Conservation (phyloP, 1,284 basidiomycete species). For the Irpex rosettiformis region DNA sequence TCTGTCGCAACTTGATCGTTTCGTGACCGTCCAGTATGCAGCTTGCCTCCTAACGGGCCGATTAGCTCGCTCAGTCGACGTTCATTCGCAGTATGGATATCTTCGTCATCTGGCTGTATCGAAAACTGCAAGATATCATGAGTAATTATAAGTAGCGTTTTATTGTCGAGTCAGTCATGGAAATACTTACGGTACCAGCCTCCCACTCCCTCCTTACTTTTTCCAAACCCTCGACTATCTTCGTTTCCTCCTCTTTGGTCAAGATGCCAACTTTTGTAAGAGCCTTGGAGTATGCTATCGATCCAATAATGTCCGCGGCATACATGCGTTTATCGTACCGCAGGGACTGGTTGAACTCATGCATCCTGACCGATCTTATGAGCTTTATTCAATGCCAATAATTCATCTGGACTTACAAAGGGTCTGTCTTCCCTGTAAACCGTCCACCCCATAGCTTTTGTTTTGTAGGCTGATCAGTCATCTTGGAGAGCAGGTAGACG, state of each 20-base stretch:
- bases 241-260: conserved; percentile 67
- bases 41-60: conserved; percentile 85
- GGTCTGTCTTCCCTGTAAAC: conserved; percentile 87
- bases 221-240: conserved; percentile 79
- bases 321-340: conserved; percentile 95
- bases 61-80: conserved; percentile 92
- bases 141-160: too few species aligned
- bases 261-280: conserved; percentile 80
- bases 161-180: conserved; percentile 23
- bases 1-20: conserved; percentile 99
- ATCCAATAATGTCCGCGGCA: conserved; percentile 88
- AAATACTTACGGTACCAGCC: conserved; percentile 48
- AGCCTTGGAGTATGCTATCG: conserved; percentile 93
- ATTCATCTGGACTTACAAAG: conserved; percentile 52
- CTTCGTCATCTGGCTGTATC: conserved; percentile 84
- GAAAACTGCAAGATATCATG: too few species aligned
- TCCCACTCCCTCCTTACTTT: conserved; percentile 86
- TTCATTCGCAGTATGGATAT: conserved; percentile 99
- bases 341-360: conserved; percentile 93
- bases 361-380: conserved; percentile 63
- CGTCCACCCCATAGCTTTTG: conserved; percentile 88
- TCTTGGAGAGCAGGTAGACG: too few species aligned
- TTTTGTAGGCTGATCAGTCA: conserved; percentile 64
- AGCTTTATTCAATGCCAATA: not conserved
- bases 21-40: conserved; percentile 94